Conservation (phyloP, 257 asterid genomes). For the Phtheirospermum japonicum region DNA sequence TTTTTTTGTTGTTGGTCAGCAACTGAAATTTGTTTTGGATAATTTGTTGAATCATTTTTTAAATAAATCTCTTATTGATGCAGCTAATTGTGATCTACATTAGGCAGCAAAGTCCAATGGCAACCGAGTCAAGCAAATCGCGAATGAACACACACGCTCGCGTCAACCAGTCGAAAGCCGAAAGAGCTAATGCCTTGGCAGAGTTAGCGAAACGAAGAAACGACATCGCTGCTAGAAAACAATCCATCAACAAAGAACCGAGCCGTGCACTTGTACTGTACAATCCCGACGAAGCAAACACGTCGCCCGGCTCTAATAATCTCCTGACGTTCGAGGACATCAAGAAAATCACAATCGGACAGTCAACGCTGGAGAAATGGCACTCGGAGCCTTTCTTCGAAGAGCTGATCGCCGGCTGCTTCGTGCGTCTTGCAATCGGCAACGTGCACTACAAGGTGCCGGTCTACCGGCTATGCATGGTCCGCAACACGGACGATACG, state of each 20-base stretch:
- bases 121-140: no score
- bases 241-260: no score
- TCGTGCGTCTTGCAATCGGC: conserved; percentile 77
- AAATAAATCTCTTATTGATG: no score
- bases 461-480: conserved; percentile 64
- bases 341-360: conserved; percentile 59
- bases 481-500: no score
- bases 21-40: no score
- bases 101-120: no score
- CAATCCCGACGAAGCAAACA: conserved; percentile 41
- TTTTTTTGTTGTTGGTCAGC: no score
- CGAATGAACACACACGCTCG: no score
- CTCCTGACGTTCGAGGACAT: conserved; percentile 61
- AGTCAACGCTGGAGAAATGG: conserved; percentile 72
- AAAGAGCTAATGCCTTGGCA: conserved; percentile 21
- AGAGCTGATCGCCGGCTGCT: conserved; percentile 72
- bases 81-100: no score
- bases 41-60: no score
- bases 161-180: background rate
- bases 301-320: conserved; percentile 37
- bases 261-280: no score
- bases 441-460: conserved; percentile 49
- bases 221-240: background rate
- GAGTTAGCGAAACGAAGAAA: conserved; percentile 17
- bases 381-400: conserved; percentile 79